Percentiles rank a stretch among this genome's conserved stretches.
Evolutionary conservation across 495 filamentous ascomycete species (phyloP).

Genomic region (Clavariopsis aquatica): DNA sequence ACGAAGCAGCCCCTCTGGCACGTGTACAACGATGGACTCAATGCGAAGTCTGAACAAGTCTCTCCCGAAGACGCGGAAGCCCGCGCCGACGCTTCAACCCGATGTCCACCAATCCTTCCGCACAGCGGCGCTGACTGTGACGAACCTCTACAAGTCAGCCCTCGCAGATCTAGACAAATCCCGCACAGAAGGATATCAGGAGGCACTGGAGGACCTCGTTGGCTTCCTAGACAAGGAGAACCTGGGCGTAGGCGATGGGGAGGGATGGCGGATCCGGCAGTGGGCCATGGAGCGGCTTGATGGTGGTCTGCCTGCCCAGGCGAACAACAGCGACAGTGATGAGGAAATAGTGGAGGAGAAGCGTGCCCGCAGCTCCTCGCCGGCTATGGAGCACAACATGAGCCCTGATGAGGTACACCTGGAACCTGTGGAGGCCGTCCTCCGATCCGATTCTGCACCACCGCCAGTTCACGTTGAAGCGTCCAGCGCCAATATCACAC

Average conservation of each 20-base stretch:
- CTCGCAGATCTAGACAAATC: constrained; percentile 72
- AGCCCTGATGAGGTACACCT: constrained; percentile 39
- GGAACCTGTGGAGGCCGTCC: constrained; percentile 30
- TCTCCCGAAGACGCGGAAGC: constrained; percentile 48
- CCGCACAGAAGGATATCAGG: constrained; percentile 80
- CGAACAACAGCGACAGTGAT: constrained; percentile 65
- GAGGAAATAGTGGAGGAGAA: constrained; percentile 67
- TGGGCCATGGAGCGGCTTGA: constrained; percentile 82
- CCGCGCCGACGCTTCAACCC: constrained; percentile 65
- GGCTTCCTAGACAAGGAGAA: constrained; percentile 79
- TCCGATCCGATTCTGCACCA: constrained; percentile 50
- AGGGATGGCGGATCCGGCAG: constrained; percentile 76
- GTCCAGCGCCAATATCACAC: constrained; percentile 38
- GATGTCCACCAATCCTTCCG: constrained; percentile 88
- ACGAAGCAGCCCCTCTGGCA: not conserved
- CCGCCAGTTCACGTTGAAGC: constrained; percentile 18
- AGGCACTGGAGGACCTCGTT: constrained; percentile 87
- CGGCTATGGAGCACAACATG: constrained; percentile 58
- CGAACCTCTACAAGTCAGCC: constrained; percentile 91
- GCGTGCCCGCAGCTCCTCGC: constrained; percentile 59
- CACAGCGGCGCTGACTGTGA: constrained; percentile 88
- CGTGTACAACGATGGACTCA: constrained; percentile 60
- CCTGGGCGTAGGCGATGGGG: constrained; percentile 73
- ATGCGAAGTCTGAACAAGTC: constrained; percentile 74
- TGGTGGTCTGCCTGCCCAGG: constrained; percentile 51